Base-by-base conservation (phyloP, 108 stramenopile species). In the Cyclotella kingstonii region DNA sequence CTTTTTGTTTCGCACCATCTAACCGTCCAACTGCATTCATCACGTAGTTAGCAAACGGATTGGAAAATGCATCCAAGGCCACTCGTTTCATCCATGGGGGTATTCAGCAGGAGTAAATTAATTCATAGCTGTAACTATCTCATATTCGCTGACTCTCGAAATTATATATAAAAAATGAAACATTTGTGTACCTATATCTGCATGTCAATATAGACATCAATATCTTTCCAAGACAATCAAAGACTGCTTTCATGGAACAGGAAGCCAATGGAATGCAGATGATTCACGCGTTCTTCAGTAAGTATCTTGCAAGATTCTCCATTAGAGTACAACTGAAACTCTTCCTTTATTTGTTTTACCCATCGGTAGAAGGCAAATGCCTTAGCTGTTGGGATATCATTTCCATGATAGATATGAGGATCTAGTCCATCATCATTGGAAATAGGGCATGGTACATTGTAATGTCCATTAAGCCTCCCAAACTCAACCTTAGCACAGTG, bases 381-480 rank as follows among this genome's bases (percentile, higher is more conserved):
- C 6, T 54, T 18, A 14, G 53, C 12, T 38, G 38, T 36, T 6
- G 35, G 15, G 19, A 21, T 34, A 54, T 54, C 53, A 18, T 54
- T 34, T 1, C 33, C 53, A 54, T 36, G 6, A 21, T 54, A 54
- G 12, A 3, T 11, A 9, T 54, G 35, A 38, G 53, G 35, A 2
- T 36, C 34, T 19, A 54, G n/a, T n/a, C n/a, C n/a, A n/a, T n/a
- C 3, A 35, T 54, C 10, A 21, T 36, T 34, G 9, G 53, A 26
- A 18, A 54, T 54, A 4, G 53, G 53, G 34, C 49, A 50, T 27
- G 49, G 49, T 28, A 54, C 26, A 21, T 54, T 54, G 35, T 36
- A 54, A 36, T 54, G 53, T 21, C 53, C 53, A 38, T 54, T 38
- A 6, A 54, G 53, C 22, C 35, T 54, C 8, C 53, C 53, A 38